Evolutionary conservation across 352 stramenopile species (phyloP).

Genomic region (Phytophthora chlamydospora): DNA sequence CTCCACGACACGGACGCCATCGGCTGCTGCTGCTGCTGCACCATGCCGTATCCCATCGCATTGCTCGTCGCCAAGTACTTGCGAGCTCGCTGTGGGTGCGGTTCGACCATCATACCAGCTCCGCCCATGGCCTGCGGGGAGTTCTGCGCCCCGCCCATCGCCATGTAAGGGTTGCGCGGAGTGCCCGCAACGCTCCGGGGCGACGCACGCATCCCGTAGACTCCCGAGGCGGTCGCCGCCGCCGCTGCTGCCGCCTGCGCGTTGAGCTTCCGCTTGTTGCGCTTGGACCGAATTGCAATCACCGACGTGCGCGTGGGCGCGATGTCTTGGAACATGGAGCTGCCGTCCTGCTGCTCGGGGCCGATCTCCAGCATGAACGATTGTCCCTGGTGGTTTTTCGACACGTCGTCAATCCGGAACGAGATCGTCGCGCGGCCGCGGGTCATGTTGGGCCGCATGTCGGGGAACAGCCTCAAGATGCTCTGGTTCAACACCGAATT

Average conservation of each 20-base stretch:
- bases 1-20: slow-evolving; percentile 56
- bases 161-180: slow-evolving; percentile 40
- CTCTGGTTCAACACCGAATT: slow-evolving; percentile 89
- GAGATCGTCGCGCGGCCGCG: slow-evolving; percentile 84
- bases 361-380: slow-evolving; percentile 92
- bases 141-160: slow-evolving; percentile 25
- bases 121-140: slow-evolving; percentile 23
- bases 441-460: slow-evolving; percentile 89
- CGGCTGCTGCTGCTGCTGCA: slow-evolving; percentile 33
- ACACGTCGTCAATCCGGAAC: slow-evolving; percentile 97
- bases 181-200: slow-evolving; percentile 47
- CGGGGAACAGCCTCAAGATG: slow-evolving; percentile 89
- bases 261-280: slow-evolving; percentile 92
- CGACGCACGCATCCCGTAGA: slow-evolving; percentile 39
- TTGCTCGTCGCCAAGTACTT: slow-evolving; percentile 36
- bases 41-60: slow-evolving; percentile 41
- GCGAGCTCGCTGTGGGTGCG: slow-evolving; percentile 37
- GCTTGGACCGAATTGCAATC: slow-evolving; percentile 95
- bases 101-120: slow-evolving; percentile 33
- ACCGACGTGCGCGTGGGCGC: slow-evolving; percentile 84
- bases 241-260: slow-evolving; percentile 22
- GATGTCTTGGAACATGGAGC: slow-evolving; percentile 91
- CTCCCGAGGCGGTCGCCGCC: slow-evolving; percentile 12
- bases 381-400: slow-evolving; percentile 97
- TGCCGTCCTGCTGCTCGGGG: slow-evolving; percentile 84